Conservation (phyloP, 768 basidiomycete species). For the Pulveroboletus sp. region DNA sequence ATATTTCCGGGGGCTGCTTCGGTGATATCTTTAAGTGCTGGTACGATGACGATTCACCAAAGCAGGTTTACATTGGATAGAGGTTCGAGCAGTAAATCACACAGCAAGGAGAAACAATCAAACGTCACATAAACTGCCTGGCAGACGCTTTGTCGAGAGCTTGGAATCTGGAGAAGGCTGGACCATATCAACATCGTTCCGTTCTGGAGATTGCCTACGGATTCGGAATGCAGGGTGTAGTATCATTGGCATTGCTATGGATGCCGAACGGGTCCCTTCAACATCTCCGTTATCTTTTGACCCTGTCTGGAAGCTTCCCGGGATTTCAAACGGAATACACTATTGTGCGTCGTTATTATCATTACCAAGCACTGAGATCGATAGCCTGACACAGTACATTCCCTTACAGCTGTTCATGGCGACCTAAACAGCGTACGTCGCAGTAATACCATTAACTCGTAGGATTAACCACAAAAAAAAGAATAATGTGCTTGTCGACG, state of each 20-base stretch:
- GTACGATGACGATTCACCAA: background rate
- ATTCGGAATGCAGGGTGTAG: background rate
- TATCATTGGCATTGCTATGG: conserved; percentile 28
- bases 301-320: conserved; percentile 9
- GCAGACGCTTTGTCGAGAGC: conserved; percentile 2
- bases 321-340: conserved; percentile 10
- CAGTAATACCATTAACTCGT: background rate
- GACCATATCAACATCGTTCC: conserved; percentile 7
- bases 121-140: background rate
- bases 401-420: conserved; percentile 8
- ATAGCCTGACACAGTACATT: conserved; percentile 4
- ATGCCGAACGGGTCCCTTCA: conserved; percentile 23
- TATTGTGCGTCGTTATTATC: conserved; percentile 1
- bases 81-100: too few relatives aligned
- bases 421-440: conserved; percentile 9
- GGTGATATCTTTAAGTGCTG: conserved; percentile 1
- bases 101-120: too few relatives aligned
- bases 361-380: background rate
- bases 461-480: background rate
- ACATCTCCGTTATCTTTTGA: conserved; percentile 15
- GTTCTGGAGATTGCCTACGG: conserved; percentile 6
- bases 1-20: conserved; percentile 6
- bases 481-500: conserved; percentile 16
- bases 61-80: too few relatives aligned
- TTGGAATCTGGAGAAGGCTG: conserved; percentile 8